Base-by-base conservation (phyloP, 176 grass and related monocot genomes). In the Paspalum vaginatum region DNA sequence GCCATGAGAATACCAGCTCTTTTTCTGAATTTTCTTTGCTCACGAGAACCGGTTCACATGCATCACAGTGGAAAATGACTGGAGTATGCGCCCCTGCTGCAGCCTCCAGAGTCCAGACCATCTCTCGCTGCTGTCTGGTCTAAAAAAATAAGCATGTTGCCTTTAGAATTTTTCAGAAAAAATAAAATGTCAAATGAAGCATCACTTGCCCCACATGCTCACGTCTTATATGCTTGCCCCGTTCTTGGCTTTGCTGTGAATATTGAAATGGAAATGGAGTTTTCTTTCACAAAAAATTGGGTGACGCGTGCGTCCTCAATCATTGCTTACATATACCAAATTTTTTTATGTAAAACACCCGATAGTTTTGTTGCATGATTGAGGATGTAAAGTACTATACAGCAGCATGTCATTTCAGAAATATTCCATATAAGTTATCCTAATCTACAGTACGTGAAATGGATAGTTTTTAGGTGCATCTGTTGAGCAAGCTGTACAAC, bases 1-100 rank as follows among this genome's bases (percentile, higher is more conserved):
- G 81, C 75, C 80, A 83, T 37, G 86, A 83, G 59, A 84, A 84
- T 37, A 68, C 80, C 59, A 27, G 71, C 60, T 80, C 56, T 9
- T 73, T 45, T 32, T 61, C 0, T 78, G 27, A 65, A 3, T 53
- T 78, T 40, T 58, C 46, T 84, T 75, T 15, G 41, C 55, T 71
- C 66, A 0, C 12, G 24, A 53, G 80, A 77, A 64, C 80, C 25
- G 22, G 69, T 79, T 87, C 88, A 90, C 84, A 81, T 90, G 88
- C 79, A 62, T 70, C 65, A 65, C 79, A 84, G 80, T 78, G 25
- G 39, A 74, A 87, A 90, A 78, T 78, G 83, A 82, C 83, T 50
- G 32, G 48, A 85, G 71, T 57, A 43, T 75, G 68, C 21, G 55
- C 24, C 45, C 53, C 71, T 73, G 78, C 86, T 72, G 64, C 45